Percentiles rank a stretch among this genome's conserved stretches.
phyloP scores from a whole-genome alignment of 1,139 yeast genomes.

The Geotrichum europaeum region DNA sequence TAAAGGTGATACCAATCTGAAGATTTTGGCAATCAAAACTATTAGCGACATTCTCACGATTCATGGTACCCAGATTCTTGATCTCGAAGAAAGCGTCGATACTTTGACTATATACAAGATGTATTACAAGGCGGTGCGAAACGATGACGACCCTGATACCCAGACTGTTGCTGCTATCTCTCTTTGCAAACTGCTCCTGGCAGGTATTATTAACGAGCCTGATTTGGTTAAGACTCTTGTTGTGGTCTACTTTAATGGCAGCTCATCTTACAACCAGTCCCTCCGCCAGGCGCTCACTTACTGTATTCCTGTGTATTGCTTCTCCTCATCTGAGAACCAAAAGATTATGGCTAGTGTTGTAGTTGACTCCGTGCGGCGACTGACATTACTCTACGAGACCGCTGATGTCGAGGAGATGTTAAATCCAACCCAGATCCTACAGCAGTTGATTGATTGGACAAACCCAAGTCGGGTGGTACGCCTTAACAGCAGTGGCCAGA shows the following conservation, averaged over 20 bases:
- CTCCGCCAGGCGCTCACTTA: slow-evolving; percentile 78
- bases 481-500: slow-evolving; percentile 6
- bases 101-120: slow-evolving; percentile 56
- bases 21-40: slow-evolving; percentile 58
- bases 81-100: slow-evolving; percentile 58
- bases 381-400: slow-evolving; percentile 43
- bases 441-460: slow-evolving; percentile 80
- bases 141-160: slow-evolving; percentile 48
- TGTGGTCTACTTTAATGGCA: slow-evolving; percentile 68
- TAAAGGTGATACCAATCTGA: slow-evolving; percentile 54
- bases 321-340: slow-evolving; percentile 72
- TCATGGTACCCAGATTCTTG: slow-evolving; percentile 66
- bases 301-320: slow-evolving; percentile 86
- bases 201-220: slow-evolving; percentile 66
- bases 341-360: slow-evolving; percentile 56
- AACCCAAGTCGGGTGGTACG: slow-evolving; percentile 57
- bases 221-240: slow-evolving; percentile 68
- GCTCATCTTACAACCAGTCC: slow-evolving; percentile 55
- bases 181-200: slow-evolving; percentile 71
- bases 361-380: slow-evolving; percentile 59
- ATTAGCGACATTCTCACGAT: slow-evolving; percentile 74
- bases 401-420: slow-evolving; percentile 38
- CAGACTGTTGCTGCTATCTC: slow-evolving; percentile 87
- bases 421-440: slow-evolving; percentile 56
- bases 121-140: slow-evolving; percentile 54